Evolutionary conservation across 2,329 filamentous ascomycete genomes (phyloP).

Genomic region (Fusarium bulbicola): DNA sequence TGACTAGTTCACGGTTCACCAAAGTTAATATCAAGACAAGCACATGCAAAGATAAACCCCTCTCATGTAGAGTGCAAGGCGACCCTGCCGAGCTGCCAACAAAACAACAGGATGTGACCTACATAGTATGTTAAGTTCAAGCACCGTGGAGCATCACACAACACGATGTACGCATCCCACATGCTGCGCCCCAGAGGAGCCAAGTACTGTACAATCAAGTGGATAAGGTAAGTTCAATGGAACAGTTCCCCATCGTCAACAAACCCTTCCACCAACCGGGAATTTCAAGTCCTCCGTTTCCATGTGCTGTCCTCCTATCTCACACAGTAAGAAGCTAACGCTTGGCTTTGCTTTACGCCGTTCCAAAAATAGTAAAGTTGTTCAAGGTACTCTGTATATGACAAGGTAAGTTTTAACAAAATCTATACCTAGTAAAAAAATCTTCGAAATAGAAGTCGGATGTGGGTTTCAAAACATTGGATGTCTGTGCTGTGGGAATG

Average conservation of each 20-base stretch:
- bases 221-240: constrained; percentile 19
- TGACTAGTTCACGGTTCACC: constrained; percentile 10
- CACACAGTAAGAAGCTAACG: not conserved
- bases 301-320: not conserved
- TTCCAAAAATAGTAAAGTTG: not conserved
- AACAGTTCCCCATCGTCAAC: constrained; percentile 6
- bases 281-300: constrained; percentile 10
- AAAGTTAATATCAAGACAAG: constrained; percentile 9
- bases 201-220: constrained; percentile 4
- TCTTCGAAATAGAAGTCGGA: constrained; percentile 4
- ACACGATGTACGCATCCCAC: constrained; percentile 21
- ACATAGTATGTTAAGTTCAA: constrained; percentile 25
- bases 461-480: constrained; percentile 20
- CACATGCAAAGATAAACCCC: constrained; percentile 30
- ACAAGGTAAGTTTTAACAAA: not conserved
- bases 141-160: constrained; percentile 32
- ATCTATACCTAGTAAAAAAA: not conserved
- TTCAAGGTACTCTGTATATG: constrained; percentile 10
- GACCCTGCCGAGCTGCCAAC: constrained; percentile 26
- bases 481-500: not conserved
- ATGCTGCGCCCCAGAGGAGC: constrained; percentile 20
- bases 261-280: constrained; percentile 20
- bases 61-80: constrained; percentile 14
- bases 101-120: constrained; percentile 19
- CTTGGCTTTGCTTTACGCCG: not conserved